A percentile compares a stretch with the other conserved stretches of the same genome.
Conservation (phyloP, 305 asterid genomes). For the Striga hermonthica region DNA sequence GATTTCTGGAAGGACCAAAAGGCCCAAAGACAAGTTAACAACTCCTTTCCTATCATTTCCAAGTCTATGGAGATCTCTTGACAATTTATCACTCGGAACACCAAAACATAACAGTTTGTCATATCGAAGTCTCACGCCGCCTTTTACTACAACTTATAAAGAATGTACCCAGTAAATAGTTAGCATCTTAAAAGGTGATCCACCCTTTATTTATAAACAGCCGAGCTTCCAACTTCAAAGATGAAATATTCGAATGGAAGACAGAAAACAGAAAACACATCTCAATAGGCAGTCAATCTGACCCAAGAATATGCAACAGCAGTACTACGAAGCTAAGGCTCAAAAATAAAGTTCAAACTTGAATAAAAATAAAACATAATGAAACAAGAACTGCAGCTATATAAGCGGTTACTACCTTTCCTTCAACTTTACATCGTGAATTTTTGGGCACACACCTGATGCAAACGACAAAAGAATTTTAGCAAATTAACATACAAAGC, state of each 20-base stretch:
- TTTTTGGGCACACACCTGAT: conserved; percentile 82
- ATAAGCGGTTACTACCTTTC: conserved; percentile 61
- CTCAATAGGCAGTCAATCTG: conserved; percentile 14
- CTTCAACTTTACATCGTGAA: conserved; percentile 91
- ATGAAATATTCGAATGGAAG: conserved; percentile 11
- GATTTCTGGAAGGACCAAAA: too few relatives aligned
- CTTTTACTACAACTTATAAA: background rate
- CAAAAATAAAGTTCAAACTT: conserved; percentile 1
- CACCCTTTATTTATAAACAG: background rate
- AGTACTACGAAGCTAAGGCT: background rate
- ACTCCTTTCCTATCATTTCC: background rate
- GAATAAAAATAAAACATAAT: background rate
- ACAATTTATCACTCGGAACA: conserved; percentile 7
- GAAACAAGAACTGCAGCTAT: background rate
- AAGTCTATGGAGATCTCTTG: background rate
- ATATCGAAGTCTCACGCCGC: background rate
- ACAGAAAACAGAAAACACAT: conserved; percentile 2
- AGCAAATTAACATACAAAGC: conserved; percentile 15
- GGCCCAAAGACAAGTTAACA: too few relatives aligned
- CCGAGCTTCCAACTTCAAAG: conserved; percentile 1
- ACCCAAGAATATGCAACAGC: background rate
- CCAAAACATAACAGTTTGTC: conserved; percentile 13
- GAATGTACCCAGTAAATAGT: conserved; percentile 11
- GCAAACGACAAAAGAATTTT: conserved; percentile 24
- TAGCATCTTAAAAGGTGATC: background rate